Evolutionary conservation across 768 basidiomycete species (phyloP), one percentile per base, ranked within the genome.

Genomic region (Brasilioporus rufonigricans): DNA sequence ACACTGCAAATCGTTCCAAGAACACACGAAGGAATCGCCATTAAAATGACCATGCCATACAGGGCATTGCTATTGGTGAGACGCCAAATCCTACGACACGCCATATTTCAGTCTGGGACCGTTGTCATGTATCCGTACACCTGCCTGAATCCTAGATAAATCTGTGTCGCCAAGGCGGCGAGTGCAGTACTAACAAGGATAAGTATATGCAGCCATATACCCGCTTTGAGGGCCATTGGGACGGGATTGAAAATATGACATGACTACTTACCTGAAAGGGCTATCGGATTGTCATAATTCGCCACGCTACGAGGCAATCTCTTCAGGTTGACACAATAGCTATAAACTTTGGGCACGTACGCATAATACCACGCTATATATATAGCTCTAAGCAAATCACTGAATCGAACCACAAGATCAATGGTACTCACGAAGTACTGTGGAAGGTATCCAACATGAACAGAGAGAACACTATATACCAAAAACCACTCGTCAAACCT

Each of bases 151-250:
- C 71, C 74, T 26, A 82, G 67, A 66, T 80, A 82, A 21, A 67
- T 48, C 57, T 83, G 81, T 1, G 81, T 80, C 16, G 80, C 68
- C 27, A 81, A 64, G 1, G 80, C 80, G 13, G 77, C 75, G 6
- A 79, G 62, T 0, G 77, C 69, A 7, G 76, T 80, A 9, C 74
- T 76, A 18, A 75, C 65, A 2, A 80, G 78, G 0, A 80, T 82
- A 53, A 82, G 78, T 2, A 77, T 76, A 44, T 80, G 77, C 3
- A 76, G 77, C 80, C 81, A 82, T 23, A 65, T 65, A 44, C 73
- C 73, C 38, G 63, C 78, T 79, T 57, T 2, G 45, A 55, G 1
- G 2, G 29, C 6, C 2, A 24, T 41, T 41, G 24, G 12, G 16
- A 41, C 40, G 4, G 14, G 40, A 41, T 23, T 13, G 12, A 41